Conservation (phyloP, 805 yeast species). For the Saturnispora zaruensis region DNA sequence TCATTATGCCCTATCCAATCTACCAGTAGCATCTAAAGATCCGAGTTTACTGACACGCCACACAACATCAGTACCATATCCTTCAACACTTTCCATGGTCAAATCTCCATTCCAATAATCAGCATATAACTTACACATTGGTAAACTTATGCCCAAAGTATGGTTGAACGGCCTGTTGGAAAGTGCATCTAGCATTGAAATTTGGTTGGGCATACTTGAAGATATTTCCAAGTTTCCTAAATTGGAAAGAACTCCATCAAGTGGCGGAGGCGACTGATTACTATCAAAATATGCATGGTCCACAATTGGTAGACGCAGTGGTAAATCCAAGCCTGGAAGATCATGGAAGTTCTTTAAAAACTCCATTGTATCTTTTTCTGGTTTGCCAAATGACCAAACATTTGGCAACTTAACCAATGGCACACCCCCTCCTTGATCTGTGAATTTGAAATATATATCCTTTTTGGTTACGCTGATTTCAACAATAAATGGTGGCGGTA, state of each 20-base stretch:
- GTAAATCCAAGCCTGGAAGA: conserved; percentile 51
- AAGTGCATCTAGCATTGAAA: conserved; percentile 52
- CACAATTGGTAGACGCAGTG: conserved; percentile 21
- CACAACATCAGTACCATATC: conserved; percentile 87
- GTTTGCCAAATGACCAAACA: conserved; percentile 84
- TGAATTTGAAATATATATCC: conserved; percentile 64
- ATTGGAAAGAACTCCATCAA: conserved; percentile 23
- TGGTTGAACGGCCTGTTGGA: conserved; percentile 65
- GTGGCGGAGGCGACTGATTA: conserved; percentile 5
- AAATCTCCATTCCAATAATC: conserved; percentile 96
- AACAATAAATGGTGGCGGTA: conserved; percentile 61
- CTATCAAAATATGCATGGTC: conserved; percentile 14
- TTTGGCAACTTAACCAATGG: conserved; percentile 47
- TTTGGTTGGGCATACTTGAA: conserved; percentile 18
- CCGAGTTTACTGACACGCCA: conserved; percentile 75
- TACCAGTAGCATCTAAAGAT: conserved; percentile 49
- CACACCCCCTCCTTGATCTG: conserved; percentile 90
- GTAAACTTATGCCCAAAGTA: conserved; percentile 80
- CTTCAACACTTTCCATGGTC: conserved; percentile 74
- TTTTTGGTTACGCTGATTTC: conserved; percentile 60
- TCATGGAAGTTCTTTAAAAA: conserved; percentile 60
- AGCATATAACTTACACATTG: conserved; percentile 86
- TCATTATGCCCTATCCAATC: conserved; percentile 56
- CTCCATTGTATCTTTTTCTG: conserved; percentile 47
- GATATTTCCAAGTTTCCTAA: conserved; percentile 28